Base-by-base conservation (phyloP, 495 filamentous ascomycete genomes). In the Neurospora sp. region DNA sequence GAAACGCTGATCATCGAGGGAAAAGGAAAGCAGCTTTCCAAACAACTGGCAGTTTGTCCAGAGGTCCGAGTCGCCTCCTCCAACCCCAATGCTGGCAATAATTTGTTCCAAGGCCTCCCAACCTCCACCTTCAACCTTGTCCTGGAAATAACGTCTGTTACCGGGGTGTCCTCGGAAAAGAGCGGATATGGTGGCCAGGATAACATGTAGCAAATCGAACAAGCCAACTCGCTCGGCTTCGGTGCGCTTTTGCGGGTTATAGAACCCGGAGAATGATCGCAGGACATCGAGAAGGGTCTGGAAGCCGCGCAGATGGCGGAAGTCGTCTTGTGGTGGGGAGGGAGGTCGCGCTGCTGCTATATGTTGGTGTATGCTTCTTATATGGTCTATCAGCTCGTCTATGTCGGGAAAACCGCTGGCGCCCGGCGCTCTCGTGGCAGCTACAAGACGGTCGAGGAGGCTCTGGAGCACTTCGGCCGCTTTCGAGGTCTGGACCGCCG, bases 91-190 rank as follows among this genome's bases (percentile, higher is more conserved):
- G 79, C 84, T 84, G 72, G 83, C 87, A 72, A 95, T 85, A 12
- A 86, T 85, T 73, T 91, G 88, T 74, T 96, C 89, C 72, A 98
- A 79, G n/a, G 88, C 88, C 71, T 87, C 83, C 89, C 92, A 93
- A 10, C 94, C 93, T 70, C 91, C 91, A n/a, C 88, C 89, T 20
- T 89, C 83, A 37, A 94, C 88, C 72, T 88, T 86, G 73, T 88
- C 88, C 69, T 88, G 86, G 81, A 98, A 98, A 81, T 94, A 97
- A 73, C 91, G 89, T 74, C 89, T 86, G 82, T 98, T 99, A 14
- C 94, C 95, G 72, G 90, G 87, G 81, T 98, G 94, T 20, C 89
- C 89, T 68, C 89, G 88, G 76, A 98, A 87, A 37, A 90, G 89
- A 69, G 93, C 91, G 1, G 92, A 89, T 48, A 98, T 78, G 16